phyloP scores from a whole-genome alignment of 2,329 filamentous ascomycete genomes.

The Cytospora schulzeri region DNA sequence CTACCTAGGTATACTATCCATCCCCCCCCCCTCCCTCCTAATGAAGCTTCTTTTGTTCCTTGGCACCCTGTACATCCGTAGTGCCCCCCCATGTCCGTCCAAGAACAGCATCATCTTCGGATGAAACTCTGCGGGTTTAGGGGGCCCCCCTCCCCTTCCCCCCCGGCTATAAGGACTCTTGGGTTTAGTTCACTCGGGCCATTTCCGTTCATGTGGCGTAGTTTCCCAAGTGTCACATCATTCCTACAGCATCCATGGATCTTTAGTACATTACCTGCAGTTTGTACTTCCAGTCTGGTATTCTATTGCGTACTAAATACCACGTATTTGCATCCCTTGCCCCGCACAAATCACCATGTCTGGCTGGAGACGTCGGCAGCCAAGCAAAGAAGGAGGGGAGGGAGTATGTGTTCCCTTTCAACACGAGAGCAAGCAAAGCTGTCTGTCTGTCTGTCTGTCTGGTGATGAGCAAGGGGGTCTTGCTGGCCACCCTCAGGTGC shows the following conservation, averaged over 20 bases:
- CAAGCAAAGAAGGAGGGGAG: background rate
- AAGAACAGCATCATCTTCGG: constrained; percentile 9
- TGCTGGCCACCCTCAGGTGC: constrained; percentile 16
- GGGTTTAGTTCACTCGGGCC: background rate
- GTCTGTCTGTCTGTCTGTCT: too few relatives aligned
- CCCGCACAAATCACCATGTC: background rate
- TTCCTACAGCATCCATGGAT: constrained; percentile 1
- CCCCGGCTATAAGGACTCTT: constrained; percentile 15
- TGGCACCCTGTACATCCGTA: constrained; percentile 5
- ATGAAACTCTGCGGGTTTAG: constrained; percentile 13
- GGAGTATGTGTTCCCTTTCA: background rate
- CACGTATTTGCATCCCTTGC: background rate
- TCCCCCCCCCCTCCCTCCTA: too few relatives aligned
- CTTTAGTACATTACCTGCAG: background rate
- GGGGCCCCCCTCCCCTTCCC: background rate
- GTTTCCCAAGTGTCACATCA: constrained; percentile 12
- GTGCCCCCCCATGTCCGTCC: background rate
- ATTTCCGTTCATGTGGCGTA: constrained; percentile 15
- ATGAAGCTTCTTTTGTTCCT: constrained; percentile 12
- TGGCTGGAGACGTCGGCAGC: background rate
- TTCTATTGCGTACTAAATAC: background rate
- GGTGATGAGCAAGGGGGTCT: constrained; percentile 30
- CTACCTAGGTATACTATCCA: background rate
- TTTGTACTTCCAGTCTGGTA: background rate
- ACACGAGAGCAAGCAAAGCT: constrained; percentile 31